Conservation (phyloP, 805 yeast genomes). For the Komagataella ulmi region DNA sequence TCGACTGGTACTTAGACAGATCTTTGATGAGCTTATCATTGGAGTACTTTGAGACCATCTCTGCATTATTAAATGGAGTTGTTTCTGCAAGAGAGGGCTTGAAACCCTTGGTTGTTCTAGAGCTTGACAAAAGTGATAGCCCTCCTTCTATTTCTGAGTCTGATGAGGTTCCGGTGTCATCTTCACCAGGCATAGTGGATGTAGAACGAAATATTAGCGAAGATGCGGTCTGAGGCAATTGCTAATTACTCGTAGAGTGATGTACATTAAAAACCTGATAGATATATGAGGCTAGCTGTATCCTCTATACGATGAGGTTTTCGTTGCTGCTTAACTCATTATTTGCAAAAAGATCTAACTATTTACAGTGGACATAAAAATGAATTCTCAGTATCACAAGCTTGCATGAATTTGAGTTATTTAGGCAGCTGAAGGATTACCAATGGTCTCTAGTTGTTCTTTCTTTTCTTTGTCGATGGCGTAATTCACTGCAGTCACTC, state of each 20-base stretch:
- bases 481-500: conserved; percentile 18
- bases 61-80: not conserved
- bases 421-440: not conserved
- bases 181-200: not conserved
- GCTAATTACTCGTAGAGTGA: not conserved
- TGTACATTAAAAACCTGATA: no score
- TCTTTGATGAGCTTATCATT: not conserved
- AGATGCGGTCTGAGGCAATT: not conserved
- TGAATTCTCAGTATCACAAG: not conserved
- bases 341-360: not conserved
- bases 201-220: not conserved
- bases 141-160: not conserved
- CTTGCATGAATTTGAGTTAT: not conserved
- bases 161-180: not conserved
- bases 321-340: not conserved
- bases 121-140: not conserved
- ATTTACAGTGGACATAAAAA: not conserved
- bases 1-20: not conserved
- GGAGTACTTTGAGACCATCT: not conserved
- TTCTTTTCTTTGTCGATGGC: conserved; percentile 13
- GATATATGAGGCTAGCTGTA: not conserved
- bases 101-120: not conserved
- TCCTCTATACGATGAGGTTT: not conserved
- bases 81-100: not conserved
- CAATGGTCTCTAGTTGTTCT: not conserved